Percentiles rank a stretch among this genome's conserved stretches.
Conservation (phyloP, 2,329 filamentous ascomycete genomes). For the Coleophoma cylindrospora region DNA sequence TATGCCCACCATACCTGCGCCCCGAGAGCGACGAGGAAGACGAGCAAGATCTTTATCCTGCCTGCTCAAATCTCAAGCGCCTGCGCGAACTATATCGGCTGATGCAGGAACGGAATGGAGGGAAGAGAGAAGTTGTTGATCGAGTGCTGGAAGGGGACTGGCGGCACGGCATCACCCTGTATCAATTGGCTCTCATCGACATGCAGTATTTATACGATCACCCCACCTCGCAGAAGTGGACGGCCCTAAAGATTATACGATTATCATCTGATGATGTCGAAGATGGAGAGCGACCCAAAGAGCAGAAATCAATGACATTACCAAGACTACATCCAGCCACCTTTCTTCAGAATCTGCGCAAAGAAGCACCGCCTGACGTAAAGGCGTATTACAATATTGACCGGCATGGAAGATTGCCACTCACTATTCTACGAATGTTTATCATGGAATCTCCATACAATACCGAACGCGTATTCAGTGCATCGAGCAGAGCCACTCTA, state of each 20-base stretch:
- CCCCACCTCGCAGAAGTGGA: conserved; percentile 59
- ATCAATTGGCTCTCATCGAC: conserved; percentile 66
- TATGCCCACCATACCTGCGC: conserved; percentile 56
- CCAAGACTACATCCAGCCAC: conserved; percentile 77
- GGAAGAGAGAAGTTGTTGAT: conserved; percentile 57
- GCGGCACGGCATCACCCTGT: conserved; percentile 58
- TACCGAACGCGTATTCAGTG: conserved; percentile 42
- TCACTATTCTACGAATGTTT: conserved; percentile 74
- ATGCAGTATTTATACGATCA: conserved; percentile 62
- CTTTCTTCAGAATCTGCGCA: conserved; percentile 72
- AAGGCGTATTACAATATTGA: conserved; percentile 82
- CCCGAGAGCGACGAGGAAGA: conserved; percentile 51
- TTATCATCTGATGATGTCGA: conserved; percentile 34
- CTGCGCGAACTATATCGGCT: conserved; percentile 61
- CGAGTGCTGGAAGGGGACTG: conserved; percentile 65
- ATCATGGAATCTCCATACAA: conserved; percentile 79
- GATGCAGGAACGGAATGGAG: conserved; percentile 54
- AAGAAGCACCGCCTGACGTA: conserved; percentile 69
- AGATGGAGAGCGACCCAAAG: conserved; percentile 27
- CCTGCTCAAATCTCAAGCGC: conserved; percentile 58
- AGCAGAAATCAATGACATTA: conserved; percentile 42
- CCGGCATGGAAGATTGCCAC: conserved; percentile 61
- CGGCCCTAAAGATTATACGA: conserved; percentile 53
- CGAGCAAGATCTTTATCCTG: conserved; percentile 62
- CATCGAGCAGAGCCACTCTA: conserved; percentile 29